Conservation (phyloP, 805 yeast species). For the Cyberlindnera euphorbiae region DNA sequence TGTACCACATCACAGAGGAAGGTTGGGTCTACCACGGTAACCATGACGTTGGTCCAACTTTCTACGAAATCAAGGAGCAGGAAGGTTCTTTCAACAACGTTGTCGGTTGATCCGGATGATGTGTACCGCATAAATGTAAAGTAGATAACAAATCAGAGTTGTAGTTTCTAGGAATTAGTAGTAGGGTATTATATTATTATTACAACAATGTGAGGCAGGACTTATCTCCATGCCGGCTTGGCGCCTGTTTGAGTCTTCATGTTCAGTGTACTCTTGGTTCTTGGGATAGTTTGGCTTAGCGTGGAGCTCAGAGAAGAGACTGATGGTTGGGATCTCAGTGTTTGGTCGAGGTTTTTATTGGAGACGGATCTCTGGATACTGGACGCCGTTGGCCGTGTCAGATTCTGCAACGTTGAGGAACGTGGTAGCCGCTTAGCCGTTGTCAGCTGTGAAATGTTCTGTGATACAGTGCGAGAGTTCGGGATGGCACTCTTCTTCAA, state of each 20-base stretch:
- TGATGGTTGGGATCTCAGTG: too few relatives aligned
- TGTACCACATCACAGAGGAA: constrained; percentile 85
- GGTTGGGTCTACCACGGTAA: constrained; percentile 98
- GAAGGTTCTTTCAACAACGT: constrained; percentile 84
- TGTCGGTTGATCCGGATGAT: constrained; percentile 35
- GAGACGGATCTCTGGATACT: constrained; percentile 21
- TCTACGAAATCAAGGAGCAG: constrained; percentile 85
- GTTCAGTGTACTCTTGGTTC: constrained; percentile 9
- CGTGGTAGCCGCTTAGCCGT: constrained; percentile 14
- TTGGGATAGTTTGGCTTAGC: constrained; percentile 3
- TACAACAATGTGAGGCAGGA: too few relatives aligned
- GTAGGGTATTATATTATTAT: too few relatives aligned
- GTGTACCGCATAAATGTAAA: neutral
- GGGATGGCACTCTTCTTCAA: constrained; percentile 7
- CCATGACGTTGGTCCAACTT: constrained; percentile 82
- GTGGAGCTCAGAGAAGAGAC: neutral
- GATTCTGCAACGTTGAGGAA: constrained; percentile 17
- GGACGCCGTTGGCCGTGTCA: constrained; percentile 21
- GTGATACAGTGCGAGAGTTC: constrained; percentile 10
- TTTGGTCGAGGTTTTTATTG: constrained; percentile 9
- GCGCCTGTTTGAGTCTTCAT: constrained; percentile 2
- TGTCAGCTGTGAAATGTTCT: constrained; percentile 13
- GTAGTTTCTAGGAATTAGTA: too few relatives aligned
- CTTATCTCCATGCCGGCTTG: constrained; percentile 19
- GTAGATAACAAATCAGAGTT: neutral